Percentiles rank a stretch among this genome's conserved stretches.
Conservation (phyloP, 352 stramenopile genomes). For the Pythium scleroteichum region DNA sequence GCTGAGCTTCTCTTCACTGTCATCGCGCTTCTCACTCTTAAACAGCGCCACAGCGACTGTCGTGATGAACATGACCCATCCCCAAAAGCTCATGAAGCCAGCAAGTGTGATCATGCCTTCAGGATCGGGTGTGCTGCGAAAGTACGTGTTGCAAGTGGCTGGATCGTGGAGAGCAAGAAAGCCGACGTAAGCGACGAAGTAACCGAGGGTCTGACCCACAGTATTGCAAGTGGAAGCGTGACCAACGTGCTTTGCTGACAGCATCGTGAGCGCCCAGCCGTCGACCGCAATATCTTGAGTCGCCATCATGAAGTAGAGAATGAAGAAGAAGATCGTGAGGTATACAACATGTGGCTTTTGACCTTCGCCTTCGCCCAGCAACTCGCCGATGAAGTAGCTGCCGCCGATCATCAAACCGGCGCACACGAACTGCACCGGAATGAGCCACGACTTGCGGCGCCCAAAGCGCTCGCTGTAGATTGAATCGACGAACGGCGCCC, state of each 20-base stretch:
- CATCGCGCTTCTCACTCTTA: constrained; percentile 85
- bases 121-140: constrained; percentile 61
- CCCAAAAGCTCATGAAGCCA: constrained; percentile 94
- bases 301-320: constrained; percentile 99
- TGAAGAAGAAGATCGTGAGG: constrained; percentile 96
- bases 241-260: constrained; percentile 95
- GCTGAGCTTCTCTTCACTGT: constrained; percentile 63
- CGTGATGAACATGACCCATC: constrained; percentile 91
- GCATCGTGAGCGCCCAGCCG: constrained; percentile 99
- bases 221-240: constrained; percentile 96
- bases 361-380: constrained; percentile 83
- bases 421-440: constrained; percentile 97
- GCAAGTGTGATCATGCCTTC: constrained; percentile 85
- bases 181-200: constrained; percentile 98
- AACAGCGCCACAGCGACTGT: constrained; percentile 92
- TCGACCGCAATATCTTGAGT: constrained; percentile 99
- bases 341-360: constrained; percentile 89
- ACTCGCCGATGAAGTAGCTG: constrained; percentile 77
- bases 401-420: constrained; percentile 95
- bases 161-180: constrained; percentile 98
- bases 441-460: constrained; percentile 95
- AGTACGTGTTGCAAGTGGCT: constrained; percentile 89
- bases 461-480: constrained; percentile 92
- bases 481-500: constrained; percentile 97
- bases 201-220: constrained; percentile 97